Evolutionary conservation across 2,329 filamentous ascomycete genomes (phyloP).

Genomic region (Teratosphaeria gauchensis): DNA sequence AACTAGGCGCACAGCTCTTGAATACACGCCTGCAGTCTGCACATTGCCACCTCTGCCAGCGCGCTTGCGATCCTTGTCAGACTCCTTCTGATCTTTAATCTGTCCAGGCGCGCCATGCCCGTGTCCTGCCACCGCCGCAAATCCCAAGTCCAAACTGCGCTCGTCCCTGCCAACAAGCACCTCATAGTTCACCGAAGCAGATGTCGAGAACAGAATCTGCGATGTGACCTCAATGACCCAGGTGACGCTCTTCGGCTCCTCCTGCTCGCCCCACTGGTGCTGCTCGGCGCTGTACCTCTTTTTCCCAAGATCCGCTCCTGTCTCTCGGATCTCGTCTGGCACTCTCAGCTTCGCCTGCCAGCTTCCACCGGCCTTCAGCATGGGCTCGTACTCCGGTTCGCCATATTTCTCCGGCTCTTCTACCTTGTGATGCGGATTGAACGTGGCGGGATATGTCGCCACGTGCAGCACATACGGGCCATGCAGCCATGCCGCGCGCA

Average conservation of each 20-base stretch:
- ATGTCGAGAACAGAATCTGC: slow-evolving; percentile 87
- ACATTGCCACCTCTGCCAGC: slow-evolving; percentile 51
- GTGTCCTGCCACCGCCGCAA: slow-evolving; percentile 45
- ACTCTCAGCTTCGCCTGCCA: slow-evolving; percentile 76
- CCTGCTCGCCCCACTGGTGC: slow-evolving; percentile 27
- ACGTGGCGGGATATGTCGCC: slow-evolving; percentile 72
- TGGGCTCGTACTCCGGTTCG: slow-evolving; percentile 85
- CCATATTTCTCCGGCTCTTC: slow-evolving; percentile 48
- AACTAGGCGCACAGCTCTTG: slow-evolving; percentile 64
- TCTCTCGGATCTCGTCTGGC: slow-evolving; percentile 65
- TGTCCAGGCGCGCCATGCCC: slow-evolving; percentile 53
- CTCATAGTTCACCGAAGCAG: slow-evolving; percentile 81
- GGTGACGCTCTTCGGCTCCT: slow-evolving; percentile 51
- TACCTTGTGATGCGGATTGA: slow-evolving; percentile 72
- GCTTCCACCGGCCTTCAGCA: slow-evolving; percentile 83
- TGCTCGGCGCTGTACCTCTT: slow-evolving; percentile 27
- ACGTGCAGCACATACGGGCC: slow-evolving; percentile 88
- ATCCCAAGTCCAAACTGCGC: slow-evolving; percentile 64
- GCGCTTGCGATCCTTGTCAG: slow-evolving; percentile 38
- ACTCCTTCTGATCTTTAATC: slow-evolving; percentile 60
- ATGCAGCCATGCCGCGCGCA: slow-evolving; percentile 92
- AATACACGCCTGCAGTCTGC: slow-evolving; percentile 70
- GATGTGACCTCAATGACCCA: slow-evolving; percentile 91
- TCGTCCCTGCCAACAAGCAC: slow-evolving; percentile 76
- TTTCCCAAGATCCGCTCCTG: slow-evolving; percentile 35